Evolutionary conservation across 2,329 filamentous ascomycete species (phyloP), one percentile per base, ranked within the genome.

Genomic region (Neofusicoccum cordaticola): DNA sequence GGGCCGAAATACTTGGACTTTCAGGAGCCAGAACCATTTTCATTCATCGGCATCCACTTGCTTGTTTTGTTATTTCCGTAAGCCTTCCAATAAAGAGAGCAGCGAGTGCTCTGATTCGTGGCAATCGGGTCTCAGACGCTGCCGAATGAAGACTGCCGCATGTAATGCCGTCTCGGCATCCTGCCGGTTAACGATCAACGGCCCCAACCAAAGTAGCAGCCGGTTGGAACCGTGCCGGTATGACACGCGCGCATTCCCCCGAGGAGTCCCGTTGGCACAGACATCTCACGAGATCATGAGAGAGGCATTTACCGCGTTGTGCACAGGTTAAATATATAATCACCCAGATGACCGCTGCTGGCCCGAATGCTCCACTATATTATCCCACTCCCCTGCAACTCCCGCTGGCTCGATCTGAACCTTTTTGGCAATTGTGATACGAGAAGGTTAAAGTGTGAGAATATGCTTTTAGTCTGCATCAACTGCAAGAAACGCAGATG

Each of bases 251-350:
- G 41, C 41, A 17, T 37, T 35, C 7, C 42, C 37, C 42, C 56
- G 44, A 45, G 12, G 12, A 37, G 22, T 8, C 15, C 11, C 19
- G 27, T 9, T 15, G 35, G 56, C 56, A 47, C 56, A 60, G 56
- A 60, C 42, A 13, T 47, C 17, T 60, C 42, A 47, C 42, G 41
- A 60, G 42, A 60, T 60, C 56, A 60, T 17, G 56, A 60, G 56
- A 60, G 56, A 60, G 56, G 27, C 34, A 37, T 22, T 60, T 5
- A 15, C 2, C 42, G 15, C 56, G 17, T 60, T 60, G 15, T 2
- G 15, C 39, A 58, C 39, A 39, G 53, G 53, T 4, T 15, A 44
- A 58, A 17, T 58, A 58, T 31, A 42, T 44, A 58, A 34, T 12
- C 19, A 22, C 34, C 39, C 39, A 44, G 53, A 44, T 58, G 39